Conservation (phyloP, 2,329 filamentous ascomycete genomes). For the Byssoonygena ceratinophila region DNA sequence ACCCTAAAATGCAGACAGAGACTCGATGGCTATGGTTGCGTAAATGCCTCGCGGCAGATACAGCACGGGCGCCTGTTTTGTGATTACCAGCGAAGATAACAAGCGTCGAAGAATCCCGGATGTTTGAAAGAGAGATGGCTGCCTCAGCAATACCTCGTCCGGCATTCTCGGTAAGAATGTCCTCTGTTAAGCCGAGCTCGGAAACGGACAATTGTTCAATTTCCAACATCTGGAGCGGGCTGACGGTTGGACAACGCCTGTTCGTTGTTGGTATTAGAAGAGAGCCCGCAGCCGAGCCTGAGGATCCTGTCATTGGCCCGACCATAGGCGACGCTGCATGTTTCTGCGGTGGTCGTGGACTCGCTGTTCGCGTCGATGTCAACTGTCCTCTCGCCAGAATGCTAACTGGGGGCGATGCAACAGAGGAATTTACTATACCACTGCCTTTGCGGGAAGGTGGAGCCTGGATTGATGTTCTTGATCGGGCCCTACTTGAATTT, state of each 20-base stretch:
- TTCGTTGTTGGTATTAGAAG: slow-evolving; percentile 47
- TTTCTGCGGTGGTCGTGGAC: slow-evolving; percentile 31
- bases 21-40: slow-evolving; percentile 72
- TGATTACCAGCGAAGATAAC: slow-evolving; percentile 94
- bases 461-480: slow-evolving; percentile 29
- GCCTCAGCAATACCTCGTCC: slow-evolving; percentile 74
- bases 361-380: slow-evolving; percentile 30
- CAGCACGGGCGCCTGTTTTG: slow-evolving; percentile 70
- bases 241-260: slow-evolving; percentile 47
- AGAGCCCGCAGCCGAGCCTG: slow-evolving; percentile 29
- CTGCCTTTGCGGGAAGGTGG: slow-evolving; percentile 37
- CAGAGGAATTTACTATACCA: slow-evolving; percentile 30
- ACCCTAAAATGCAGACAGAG: slow-evolving; percentile 70
- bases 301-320: slow-evolving; percentile 33
- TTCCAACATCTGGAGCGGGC: slow-evolving; percentile 75
- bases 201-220: slow-evolving; percentile 83
- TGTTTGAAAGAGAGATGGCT: slow-evolving; percentile 57
- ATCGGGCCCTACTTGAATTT: slow-evolving; percentile 35
- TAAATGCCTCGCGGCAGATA: slow-evolving; percentile 77
- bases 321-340: slow-evolving; percentile 30
- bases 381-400: slow-evolving; percentile 29
- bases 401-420: slow-evolving; percentile 28
- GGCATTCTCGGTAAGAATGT: slow-evolving; percentile 85
- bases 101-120: slow-evolving; percentile 45
- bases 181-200: slow-evolving; percentile 75